These are phyloP conservation scores for Diutina ranongensis DNA, from an alignment of 1,139 yeast species.

Conservation along the genomic window DNA sequence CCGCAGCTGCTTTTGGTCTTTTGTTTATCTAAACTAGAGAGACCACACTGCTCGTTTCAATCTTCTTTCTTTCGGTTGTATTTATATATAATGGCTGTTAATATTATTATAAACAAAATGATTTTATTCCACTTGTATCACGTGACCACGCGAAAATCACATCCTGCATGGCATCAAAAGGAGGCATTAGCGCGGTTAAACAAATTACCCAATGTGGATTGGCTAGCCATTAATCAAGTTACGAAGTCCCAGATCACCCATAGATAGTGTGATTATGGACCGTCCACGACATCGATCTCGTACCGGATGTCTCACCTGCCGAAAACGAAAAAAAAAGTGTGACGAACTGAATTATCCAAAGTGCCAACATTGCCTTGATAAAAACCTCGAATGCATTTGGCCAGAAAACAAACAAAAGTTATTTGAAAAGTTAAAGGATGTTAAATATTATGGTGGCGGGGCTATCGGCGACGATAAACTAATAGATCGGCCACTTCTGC, in stretches of 20 bases:
- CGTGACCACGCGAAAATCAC: neutral
- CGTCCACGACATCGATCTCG: conserved; percentile 16
- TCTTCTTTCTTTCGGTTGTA: neutral
- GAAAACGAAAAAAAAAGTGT: conserved; percentile 40
- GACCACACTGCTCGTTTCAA: too few species aligned
- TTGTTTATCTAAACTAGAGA: neutral
- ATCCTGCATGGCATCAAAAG: neutral
- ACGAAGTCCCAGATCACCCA: neutral
- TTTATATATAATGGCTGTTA: neutral
- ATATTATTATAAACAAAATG: neutral
- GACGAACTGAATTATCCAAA: conserved; percentile 29
- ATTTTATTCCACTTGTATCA: neutral
- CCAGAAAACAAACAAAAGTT: conserved; percentile 19
- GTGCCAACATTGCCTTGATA: conserved; percentile 21
- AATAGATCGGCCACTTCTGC: conserved; percentile 6
- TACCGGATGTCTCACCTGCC: conserved; percentile 36
- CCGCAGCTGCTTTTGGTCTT: neutral
- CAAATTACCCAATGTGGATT: neutral
- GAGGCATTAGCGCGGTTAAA: neutral
- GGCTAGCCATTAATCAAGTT: too few species aligned
- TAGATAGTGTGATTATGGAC: neutral
- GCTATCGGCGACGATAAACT: conserved; percentile 4
- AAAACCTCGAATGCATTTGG: conserved; percentile 22
- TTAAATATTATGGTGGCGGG: conserved; percentile 10
- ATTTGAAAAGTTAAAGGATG: conserved; percentile 17